phyloP scores from a whole-genome alignment of 768 basidiomycete species.

The Mycena floridula region DNA sequence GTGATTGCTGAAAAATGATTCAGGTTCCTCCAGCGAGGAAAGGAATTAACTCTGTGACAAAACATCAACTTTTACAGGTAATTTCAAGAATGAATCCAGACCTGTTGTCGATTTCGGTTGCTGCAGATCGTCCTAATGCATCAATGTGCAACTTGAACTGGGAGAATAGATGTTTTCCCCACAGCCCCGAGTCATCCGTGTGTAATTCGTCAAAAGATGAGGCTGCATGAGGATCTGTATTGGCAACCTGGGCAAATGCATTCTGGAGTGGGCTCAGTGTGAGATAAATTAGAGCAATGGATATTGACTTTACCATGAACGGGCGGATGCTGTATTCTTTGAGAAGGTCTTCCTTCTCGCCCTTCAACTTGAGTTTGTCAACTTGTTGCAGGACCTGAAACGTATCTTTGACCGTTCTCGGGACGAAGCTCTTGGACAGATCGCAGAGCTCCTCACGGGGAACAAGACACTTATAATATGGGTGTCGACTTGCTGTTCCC shows the following conservation, averaged over 20 bases:
- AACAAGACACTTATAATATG: background rate
- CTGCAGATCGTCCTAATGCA: background rate
- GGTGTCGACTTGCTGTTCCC: background rate
- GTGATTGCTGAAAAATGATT: slow-evolving; percentile 22
- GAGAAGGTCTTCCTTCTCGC: background rate
- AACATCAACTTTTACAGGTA: too few species aligned
- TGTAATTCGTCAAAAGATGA: background rate
- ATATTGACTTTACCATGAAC: too few species aligned
- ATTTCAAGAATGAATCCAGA: background rate
- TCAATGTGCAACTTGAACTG: background rate
- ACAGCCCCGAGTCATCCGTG: background rate
- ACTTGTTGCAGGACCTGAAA: background rate
- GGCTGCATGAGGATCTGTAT: background rate
- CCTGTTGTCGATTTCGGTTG: slow-evolving; percentile 1
- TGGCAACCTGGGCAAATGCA: background rate
- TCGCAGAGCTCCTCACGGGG: background rate
- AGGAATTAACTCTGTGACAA: slow-evolving; percentile 8
- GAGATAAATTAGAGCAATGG: too few species aligned
- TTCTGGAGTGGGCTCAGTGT: background rate
- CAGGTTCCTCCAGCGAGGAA: slow-evolving; percentile 26
- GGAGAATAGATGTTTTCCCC: background rate
- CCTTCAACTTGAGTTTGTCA: background rate
- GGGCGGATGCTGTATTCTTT: too few species aligned
- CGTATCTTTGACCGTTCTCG: background rate
- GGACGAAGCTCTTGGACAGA: background rate